phyloP scores from a whole-genome alignment of 768 basidiomycete species.

The Leccinellum albellum region DNA sequence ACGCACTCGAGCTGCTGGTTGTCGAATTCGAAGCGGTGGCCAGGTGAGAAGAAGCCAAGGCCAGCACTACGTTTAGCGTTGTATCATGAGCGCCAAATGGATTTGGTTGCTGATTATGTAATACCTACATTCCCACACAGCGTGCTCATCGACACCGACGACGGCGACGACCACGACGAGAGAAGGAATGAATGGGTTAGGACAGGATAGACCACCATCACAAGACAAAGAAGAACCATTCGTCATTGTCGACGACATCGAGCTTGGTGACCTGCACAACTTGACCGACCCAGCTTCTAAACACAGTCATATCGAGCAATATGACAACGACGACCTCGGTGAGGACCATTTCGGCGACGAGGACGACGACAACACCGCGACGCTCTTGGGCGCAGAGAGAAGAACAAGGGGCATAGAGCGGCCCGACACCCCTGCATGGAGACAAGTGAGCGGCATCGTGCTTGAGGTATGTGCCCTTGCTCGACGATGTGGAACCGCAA shows the following conservation, averaged over 20 bases:
- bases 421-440: constrained; percentile 39
- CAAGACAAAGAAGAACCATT: not conserved
- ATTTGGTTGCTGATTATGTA: constrained; percentile 30
- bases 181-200: constrained; percentile 7
- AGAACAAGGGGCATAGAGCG: constrained; percentile 28
- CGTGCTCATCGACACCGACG: constrained; percentile 7
- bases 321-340: constrained; percentile 30
- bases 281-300: constrained; percentile 20
- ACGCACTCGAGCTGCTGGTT: constrained; percentile 9
- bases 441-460: constrained; percentile 58
- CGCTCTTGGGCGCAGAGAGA: constrained; percentile 37
- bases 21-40: constrained; percentile 17
- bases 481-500: not conserved
- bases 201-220: not conserved
- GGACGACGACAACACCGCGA: constrained; percentile 41
- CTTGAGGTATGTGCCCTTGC: constrained; percentile 53
- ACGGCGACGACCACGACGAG: not conserved
- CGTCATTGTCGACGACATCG: constrained; percentile 21
- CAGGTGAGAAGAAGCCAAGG: constrained; percentile 23
- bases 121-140: constrained; percentile 20
- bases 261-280: constrained; percentile 33
- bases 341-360: not conserved
- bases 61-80: constrained; percentile 25
- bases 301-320: constrained; percentile 19
- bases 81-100: constrained; percentile 27